These are phyloP conservation scores for Bullera alba DNA, from an alignment of 768 basidiomycete genomes.

Conservation along the genomic window DNA sequence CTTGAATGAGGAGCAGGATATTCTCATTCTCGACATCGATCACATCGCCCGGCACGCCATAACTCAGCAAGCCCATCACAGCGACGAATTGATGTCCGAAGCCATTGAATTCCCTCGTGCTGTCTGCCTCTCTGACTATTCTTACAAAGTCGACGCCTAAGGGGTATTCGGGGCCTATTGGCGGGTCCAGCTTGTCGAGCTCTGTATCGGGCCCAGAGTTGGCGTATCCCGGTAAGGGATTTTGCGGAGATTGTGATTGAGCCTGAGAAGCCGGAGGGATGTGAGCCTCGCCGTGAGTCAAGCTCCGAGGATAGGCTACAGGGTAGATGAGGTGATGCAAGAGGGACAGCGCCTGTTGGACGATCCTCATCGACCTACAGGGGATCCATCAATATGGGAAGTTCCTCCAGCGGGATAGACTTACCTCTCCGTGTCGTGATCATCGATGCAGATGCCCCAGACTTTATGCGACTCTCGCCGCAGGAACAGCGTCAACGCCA, in stretches of 20 bases:
- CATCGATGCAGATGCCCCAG: constrained; percentile 25
- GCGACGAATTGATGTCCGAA: constrained; percentile 31
- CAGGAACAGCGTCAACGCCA: constrained; percentile 30
- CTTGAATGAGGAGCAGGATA: not conserved
- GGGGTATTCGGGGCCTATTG: constrained; percentile 1
- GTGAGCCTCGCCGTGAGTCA: too few relatives aligned
- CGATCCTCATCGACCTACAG: constrained; percentile 7
- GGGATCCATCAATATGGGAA: constrained; percentile 1
- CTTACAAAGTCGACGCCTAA: constrained; percentile 21
- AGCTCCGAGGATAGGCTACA: not conserved
- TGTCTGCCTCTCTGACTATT: constrained; percentile 6
- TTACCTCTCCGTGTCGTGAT: constrained; percentile 10
- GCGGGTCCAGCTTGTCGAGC: constrained; percentile 2
- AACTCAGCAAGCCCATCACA: constrained; percentile 34
- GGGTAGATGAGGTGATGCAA: constrained; percentile 17
- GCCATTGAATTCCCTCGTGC: constrained; percentile 32
- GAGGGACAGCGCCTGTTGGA: constrained; percentile 6
- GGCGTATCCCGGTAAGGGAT: too few relatives aligned
- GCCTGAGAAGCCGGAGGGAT: too few relatives aligned
- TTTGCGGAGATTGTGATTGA: too few relatives aligned
- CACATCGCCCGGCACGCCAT: constrained; percentile 23
- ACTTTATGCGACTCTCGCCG: constrained; percentile 23
- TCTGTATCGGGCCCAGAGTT: too few relatives aligned
- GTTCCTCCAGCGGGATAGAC: constrained; percentile 1
- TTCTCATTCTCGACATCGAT: not conserved